Evolutionary conservation across 2,329 filamentous ascomycete genomes (phyloP), one percentile per base, ranked within the genome.

Genomic region (Metarhizium guizhouense): DNA sequence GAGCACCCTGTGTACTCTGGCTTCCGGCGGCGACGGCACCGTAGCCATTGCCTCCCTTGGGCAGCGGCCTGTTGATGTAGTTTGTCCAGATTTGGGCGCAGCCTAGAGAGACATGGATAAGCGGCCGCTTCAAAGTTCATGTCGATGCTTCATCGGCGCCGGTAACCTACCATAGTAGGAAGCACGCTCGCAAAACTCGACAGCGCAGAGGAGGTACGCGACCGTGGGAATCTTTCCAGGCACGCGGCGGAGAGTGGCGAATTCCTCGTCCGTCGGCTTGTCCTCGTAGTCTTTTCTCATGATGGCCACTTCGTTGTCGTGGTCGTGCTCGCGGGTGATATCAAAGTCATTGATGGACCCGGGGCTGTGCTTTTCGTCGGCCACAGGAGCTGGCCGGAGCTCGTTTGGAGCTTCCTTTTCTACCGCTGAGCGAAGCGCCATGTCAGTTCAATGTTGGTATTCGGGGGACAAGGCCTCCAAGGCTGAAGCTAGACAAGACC

Each of bases 161-260:
- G 10, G 40, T 13, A 18, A 50, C 6, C 76, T 72, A 58, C 81
- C 82, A 62, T 83, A 83, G 71, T 80, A 85, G 0, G 80, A 83
- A 3, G 81, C 81, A 54, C 82, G 72, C 63, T 85, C 82, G 54
- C 78, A 79, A 57, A 84, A 80, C 59, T 85, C 82, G 45, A 84
- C 80, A 6, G 78, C 60, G 58, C 81, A 84, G 34, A 85, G 76
- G 3, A 79, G 62, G 61, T 81, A 85, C n/a, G 79, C 75, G 3
- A 78, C 70, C 13, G 69, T 56, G 1, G 82, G 80, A 2, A 85
- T 71, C 2, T 62, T 68, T 45, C 73, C 80, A n/a, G 79, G 69
- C 7, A 83, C 74, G 58, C 79, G 79, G 40, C 74, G 74, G 5
- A 83, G 68, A 4, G 77, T 79, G 3, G 60, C 59, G n/a, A 80